These are phyloP conservation scores for Yarrowia deformans DNA, from an alignment of 805 yeast genomes.

Conservation along the genomic window DNA sequence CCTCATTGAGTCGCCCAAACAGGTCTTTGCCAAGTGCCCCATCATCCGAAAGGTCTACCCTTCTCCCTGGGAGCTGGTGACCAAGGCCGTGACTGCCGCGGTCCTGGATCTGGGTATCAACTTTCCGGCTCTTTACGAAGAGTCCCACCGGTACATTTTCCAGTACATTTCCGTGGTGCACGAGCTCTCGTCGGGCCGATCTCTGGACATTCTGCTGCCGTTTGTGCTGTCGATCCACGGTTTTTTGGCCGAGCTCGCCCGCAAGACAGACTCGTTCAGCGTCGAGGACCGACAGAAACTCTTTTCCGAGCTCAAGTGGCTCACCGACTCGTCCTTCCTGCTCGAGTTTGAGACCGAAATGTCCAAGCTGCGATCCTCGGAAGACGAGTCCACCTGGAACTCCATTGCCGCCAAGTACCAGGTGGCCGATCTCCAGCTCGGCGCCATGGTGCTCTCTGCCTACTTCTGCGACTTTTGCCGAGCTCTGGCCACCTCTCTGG, in stretches of 20 bases:
- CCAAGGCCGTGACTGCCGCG: slow-evolving; percentile 52
- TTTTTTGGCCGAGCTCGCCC: slow-evolving; percentile 50
- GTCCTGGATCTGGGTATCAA: slow-evolving; percentile 47
- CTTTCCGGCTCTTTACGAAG: slow-evolving; percentile 49
- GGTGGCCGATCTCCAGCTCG: slow-evolving; percentile 42
- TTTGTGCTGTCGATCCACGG: slow-evolving; percentile 48
- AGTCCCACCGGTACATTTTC: slow-evolving; percentile 41
- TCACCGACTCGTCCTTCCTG: slow-evolving; percentile 41
- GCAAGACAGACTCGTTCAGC: slow-evolving; percentile 30
- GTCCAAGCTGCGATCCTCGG: slow-evolving; percentile 40
- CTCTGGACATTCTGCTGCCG: slow-evolving; percentile 41
- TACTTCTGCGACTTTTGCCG: slow-evolving; percentile 42
- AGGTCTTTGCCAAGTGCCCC: slow-evolving; percentile 51
- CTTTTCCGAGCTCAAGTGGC: slow-evolving; percentile 38
- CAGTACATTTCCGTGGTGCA: slow-evolving; percentile 36
- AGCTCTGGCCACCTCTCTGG: slow-evolving; percentile 41
- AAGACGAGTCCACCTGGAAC: slow-evolving; percentile 41
- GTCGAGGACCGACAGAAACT: slow-evolving; percentile 29
- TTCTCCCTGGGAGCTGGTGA: slow-evolving; percentile 56
- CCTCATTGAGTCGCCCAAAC: slow-evolving; percentile 56
- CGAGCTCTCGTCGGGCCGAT: slow-evolving; percentile 37
- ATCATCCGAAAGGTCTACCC: slow-evolving; percentile 47
- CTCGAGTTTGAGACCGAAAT: slow-evolving; percentile 43
- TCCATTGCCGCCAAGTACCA: slow-evolving; percentile 39
- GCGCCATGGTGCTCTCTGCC: slow-evolving; percentile 43